These are phyloP conservation scores for Stephania japonica DNA, from an alignment of 164 flowering plant species.

Conservation along the genomic window DNA sequence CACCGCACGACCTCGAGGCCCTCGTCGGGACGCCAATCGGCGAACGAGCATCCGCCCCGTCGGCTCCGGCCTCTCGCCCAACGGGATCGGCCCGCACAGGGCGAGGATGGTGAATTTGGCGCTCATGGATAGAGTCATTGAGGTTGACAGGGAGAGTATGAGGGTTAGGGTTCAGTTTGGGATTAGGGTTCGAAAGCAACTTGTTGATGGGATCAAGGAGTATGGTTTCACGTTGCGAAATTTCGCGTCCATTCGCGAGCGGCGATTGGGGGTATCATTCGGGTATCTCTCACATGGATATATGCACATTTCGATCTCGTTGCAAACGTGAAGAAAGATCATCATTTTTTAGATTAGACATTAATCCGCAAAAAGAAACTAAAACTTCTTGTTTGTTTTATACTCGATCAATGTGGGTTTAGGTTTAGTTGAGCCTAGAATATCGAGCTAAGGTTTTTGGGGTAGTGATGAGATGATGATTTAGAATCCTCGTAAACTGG, in stretches of 20 bases:
- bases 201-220: constrained; percentile 85
- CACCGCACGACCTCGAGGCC: constrained; percentile 47
- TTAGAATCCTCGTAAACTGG: no score
- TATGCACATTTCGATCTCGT: no score
- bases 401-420: no score
- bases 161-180: constrained; percentile 85
- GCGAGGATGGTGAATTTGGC: constrained; percentile 94
- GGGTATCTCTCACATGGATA: no score
- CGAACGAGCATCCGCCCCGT: constrained; percentile 75
- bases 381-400: no score
- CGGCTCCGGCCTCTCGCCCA: constrained; percentile 92
- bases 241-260: constrained; percentile 95
- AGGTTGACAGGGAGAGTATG: constrained; percentile 78
- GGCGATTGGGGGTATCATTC: constrained; percentile 94
- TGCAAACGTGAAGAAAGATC: no score
- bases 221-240: constrained; percentile 85
- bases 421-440: no score
- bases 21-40: constrained; percentile 51
- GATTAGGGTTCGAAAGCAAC: constrained; percentile 76
- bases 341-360: no score
- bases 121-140: constrained; percentile 79
- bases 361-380: no score
- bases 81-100: constrained; percentile 83
- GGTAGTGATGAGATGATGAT: no score
- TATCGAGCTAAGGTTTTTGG: no score